Evolutionary conservation across 306 rosid species (phyloP), one percentile per base, ranked within the genome.

Genomic region (Comarum palustre): DNA sequence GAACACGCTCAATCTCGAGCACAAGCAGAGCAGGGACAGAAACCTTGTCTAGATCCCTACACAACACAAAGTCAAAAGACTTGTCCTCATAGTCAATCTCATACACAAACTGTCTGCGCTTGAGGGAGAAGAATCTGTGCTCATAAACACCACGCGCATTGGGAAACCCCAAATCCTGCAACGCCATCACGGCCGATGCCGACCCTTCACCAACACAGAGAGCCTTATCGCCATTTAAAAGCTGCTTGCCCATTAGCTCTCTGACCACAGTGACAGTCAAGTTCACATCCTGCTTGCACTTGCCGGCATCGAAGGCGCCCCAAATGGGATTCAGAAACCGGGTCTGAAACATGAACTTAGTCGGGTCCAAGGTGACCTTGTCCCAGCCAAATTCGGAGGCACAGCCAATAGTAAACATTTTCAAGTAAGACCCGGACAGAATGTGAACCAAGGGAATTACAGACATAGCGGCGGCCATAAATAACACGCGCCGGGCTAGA

Each of bases 1-100:
- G 96, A 69, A 95, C 78, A 13, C 99, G 96, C 78, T 95, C 97
- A 29, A 91, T 82, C 77, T 95, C 97, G 10, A 88, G 90, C 71
- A 91, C 88, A 27, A 91, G 79, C 72, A 86, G 80, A 14, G 96
- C 85, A 75, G 96, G 97, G 73, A 83, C 93, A 13, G 90, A 54
- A 70, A 77, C 90, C 81, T 80, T 85, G 41, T 86, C 88, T 1
- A 84, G 51, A 83, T 91, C 96, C 81, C 79, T 85, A 22, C 90
- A 80, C 63, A 89, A 79, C 58, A 95, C 96, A 51, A 95, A 91
- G 68, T 88, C 93, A 14, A 95, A 95, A 0, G 90, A 88, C 43
- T 10, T 63, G 29, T 90, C 96, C 36, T 34, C 46, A 50, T 78
- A 89, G 24, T 84, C 76, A 29, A 91, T 79, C 62, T 78, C 72